phyloP scores from a whole-genome alignment of 495 filamentous ascomycete species.

The Bathelium albidoporum region DNA sequence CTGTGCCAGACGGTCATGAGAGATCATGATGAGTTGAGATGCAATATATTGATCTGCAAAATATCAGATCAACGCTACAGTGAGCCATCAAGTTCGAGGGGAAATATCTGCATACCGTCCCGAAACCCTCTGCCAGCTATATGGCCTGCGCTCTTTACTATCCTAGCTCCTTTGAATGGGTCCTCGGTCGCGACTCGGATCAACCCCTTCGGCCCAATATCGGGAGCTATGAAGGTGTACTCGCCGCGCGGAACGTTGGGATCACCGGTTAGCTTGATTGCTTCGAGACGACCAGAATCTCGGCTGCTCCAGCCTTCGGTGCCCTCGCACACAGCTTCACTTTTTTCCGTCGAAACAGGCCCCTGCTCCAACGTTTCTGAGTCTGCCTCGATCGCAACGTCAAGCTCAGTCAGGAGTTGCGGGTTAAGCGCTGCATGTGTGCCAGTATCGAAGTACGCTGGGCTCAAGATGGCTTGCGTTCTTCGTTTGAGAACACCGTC shows the following conservation, averaged over 20 bases:
- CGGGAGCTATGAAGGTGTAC: constrained; percentile 64
- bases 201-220: constrained; percentile 56
- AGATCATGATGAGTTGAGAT: constrained; percentile 68
- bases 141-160: constrained; percentile 69
- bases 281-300: constrained; percentile 53
- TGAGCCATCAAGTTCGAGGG: not conserved
- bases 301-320: constrained; percentile 8
- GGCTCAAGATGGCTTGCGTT: not conserved
- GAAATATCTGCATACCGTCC: constrained; percentile 45
- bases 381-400: constrained; percentile 1
- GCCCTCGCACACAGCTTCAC: not conserved
- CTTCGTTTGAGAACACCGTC: constrained; percentile 7
- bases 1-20: constrained; percentile 65
- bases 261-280: constrained; percentile 86
- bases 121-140: constrained; percentile 61
- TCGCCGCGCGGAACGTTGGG: constrained; percentile 80
- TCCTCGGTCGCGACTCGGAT: constrained; percentile 52
- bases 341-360: constrained; percentile 3
- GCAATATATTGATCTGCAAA: constrained; percentile 53
- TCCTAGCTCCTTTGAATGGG: constrained; percentile 59
- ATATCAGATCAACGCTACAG: constrained; percentile 1
- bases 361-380: constrained; percentile 11
- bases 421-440: not conserved
- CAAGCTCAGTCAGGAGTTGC: not conserved
- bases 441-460: not conserved